A percentile compares a stretch with the other conserved stretches of the same genome.
These are phyloP conservation scores for Echinochloa phyllopogon DNA, from an alignment of 176 grass and related monocot genomes.

Conservation along the genomic window DNA sequence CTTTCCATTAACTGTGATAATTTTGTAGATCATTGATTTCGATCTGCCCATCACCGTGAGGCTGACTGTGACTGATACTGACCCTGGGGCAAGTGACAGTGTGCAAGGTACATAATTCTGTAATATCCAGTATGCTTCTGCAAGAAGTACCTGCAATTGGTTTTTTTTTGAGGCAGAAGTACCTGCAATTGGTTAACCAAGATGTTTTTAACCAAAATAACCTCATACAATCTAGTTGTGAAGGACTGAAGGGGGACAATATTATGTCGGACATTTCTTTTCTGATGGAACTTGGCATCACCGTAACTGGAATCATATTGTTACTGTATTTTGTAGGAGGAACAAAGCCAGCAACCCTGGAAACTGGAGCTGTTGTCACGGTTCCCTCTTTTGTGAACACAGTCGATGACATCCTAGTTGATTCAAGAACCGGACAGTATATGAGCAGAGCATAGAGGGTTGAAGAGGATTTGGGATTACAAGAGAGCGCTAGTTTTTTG, in stretches of 20 bases:
- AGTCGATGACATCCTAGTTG: conserved; percentile 71
- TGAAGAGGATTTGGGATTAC: background rate
- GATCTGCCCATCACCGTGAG: conserved; percentile 82
- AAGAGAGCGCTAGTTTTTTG: conserved; percentile 22
- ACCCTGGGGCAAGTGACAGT: conserved; percentile 76
- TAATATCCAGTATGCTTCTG: conserved; percentile 8
- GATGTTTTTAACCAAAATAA: conserved; percentile 9
- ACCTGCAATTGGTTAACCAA: conserved; percentile 19
- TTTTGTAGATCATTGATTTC: conserved; percentile 86
- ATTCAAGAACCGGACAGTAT: conserved; percentile 93
- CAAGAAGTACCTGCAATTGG: conserved; percentile 16
- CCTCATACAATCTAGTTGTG: background rate
- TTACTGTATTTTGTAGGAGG: conserved; percentile 65
- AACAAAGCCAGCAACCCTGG: conserved; percentile 82
- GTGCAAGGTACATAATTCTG: conserved; percentile 60
- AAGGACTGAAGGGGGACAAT: background rate
- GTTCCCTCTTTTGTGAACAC: conserved; percentile 82
- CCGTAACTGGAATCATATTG: background rate
- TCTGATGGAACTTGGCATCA: background rate
- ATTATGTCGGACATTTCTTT: background rate
- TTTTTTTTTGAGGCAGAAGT: too few species aligned
- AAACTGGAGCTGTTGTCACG: conserved; percentile 84
- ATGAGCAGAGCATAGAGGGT: conserved; percentile 73
- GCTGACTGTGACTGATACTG: conserved; percentile 77
- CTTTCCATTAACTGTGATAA: conserved; percentile 11